Evolutionary conservation across 805 yeast species (phyloP).

Genomic region (Isabelozyma heimii): DNA sequence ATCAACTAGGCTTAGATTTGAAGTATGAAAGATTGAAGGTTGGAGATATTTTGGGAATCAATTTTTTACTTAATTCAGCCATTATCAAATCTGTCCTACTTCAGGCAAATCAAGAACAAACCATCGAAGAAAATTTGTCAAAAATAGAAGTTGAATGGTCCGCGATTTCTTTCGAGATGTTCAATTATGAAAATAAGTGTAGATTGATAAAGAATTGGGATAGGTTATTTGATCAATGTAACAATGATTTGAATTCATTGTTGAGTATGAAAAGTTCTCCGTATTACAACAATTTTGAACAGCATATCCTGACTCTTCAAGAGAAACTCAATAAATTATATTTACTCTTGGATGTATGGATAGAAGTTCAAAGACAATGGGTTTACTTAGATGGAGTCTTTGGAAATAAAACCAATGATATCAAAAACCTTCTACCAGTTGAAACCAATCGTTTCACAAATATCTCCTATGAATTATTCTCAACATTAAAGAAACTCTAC

Average conservation of each 20-base stretch:
- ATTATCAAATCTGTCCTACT: slow-evolving; percentile 48
- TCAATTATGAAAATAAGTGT: slow-evolving; percentile 49
- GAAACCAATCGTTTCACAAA: slow-evolving; percentile 68
- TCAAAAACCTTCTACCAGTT: slow-evolving; percentile 60
- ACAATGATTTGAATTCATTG: slow-evolving; percentile 60
- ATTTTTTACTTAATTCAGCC: slow-evolving; percentile 44
- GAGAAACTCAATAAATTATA: slow-evolving; percentile 49
- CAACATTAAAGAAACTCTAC: slow-evolving; percentile 47
- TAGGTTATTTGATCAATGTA: slow-evolving; percentile 51
- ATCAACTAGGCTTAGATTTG: slow-evolving; percentile 23
- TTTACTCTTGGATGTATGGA: slow-evolving; percentile 63
- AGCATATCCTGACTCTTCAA: slow-evolving; percentile 54
- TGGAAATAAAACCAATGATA: slow-evolving; percentile 50
- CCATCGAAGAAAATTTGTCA: slow-evolving; percentile 55
- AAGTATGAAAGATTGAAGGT: slow-evolving; percentile 35
- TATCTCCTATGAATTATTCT: slow-evolving; percentile 59
- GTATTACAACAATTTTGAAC: slow-evolving; percentile 58
- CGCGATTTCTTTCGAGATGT: slow-evolving; percentile 46
- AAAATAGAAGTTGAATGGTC: slow-evolving; percentile 59
- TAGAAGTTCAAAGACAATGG: slow-evolving; percentile 88
- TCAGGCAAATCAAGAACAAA: slow-evolving; percentile 71
- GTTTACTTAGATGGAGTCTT: slow-evolving; percentile 80
- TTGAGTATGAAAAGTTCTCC: slow-evolving; percentile 70
- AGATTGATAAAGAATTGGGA: slow-evolving; percentile 70
- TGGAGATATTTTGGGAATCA: slow-evolving; percentile 61